A percentile compares a stretch with the other conserved stretches of the same genome.
phyloP scores from a whole-genome alignment of 2,329 filamentous ascomycete species.

The Zalaria sp. region DNA sequence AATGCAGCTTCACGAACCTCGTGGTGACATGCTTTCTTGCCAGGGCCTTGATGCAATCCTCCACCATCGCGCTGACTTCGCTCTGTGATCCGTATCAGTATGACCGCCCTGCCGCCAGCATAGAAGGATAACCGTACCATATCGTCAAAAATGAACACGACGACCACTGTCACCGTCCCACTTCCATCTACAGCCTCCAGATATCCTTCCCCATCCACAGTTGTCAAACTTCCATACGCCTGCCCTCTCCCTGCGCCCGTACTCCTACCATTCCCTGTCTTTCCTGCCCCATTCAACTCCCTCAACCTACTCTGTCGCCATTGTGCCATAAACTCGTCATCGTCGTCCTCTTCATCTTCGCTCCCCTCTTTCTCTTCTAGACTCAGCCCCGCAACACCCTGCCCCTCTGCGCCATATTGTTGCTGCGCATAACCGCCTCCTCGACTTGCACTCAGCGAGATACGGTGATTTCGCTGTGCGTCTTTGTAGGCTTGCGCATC shows the following conservation, averaged over 20 bases:
- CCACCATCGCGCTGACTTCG: slow-evolving; percentile 62
- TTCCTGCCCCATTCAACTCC: slow-evolving; percentile 44
- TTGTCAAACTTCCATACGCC: slow-evolving; percentile 63
- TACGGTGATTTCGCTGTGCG: slow-evolving; percentile 15
- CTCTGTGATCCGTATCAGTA: slow-evolving; percentile 40
- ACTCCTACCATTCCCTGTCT: background rate
- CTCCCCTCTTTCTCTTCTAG: slow-evolving; percentile 31
- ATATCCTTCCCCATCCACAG: slow-evolving; percentile 81
- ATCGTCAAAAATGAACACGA: slow-evolving; percentile 87
- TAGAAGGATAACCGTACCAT: slow-evolving; percentile 43
- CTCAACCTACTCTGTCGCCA: slow-evolving; percentile 73
- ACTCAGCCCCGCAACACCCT: slow-evolving; percentile 1
- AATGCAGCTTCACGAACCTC: slow-evolving; percentile 83
- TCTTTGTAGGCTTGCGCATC: slow-evolving; percentile 59
- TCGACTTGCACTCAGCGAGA: slow-evolving; percentile 5
- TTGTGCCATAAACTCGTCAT: slow-evolving; percentile 66
- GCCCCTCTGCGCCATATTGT: too few species aligned
- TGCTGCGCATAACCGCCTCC: too few species aligned
- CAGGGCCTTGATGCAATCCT: slow-evolving; percentile 61
- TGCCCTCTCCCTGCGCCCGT: slow-evolving; percentile 5
- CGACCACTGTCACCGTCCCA: slow-evolving; percentile 63
- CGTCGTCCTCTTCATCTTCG: slow-evolving; percentile 48
- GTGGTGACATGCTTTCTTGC: slow-evolving; percentile 56
- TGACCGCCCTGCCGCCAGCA: background rate
- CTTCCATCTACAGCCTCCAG: slow-evolving; percentile 95